Conservation (phyloP, 164 flowering plant species). For the Macadamia integrifolia region DNA sequence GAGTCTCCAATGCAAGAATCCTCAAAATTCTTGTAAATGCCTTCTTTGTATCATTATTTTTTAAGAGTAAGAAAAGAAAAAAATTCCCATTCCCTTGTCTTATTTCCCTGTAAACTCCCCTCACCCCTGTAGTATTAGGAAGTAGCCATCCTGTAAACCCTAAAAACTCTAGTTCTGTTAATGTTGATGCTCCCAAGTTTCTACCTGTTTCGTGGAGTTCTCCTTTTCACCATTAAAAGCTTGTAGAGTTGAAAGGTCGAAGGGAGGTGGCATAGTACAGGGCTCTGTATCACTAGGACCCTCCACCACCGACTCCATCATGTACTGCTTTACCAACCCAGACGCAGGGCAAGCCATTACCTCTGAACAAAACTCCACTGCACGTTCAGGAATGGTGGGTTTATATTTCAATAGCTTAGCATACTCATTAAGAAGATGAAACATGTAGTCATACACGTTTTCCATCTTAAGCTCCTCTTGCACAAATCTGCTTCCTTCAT, state of each 20-base stretch:
- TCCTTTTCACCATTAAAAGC: not conserved
- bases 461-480: not conserved
- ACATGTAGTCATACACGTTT: not conserved
- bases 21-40: too few species aligned
- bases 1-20: too few species aligned
- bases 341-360: not conserved
- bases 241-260: not conserved
- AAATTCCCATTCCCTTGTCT: too few species aligned
- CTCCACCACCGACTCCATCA: not conserved
- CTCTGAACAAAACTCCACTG: not conserved
- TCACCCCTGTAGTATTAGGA: too few species aligned
- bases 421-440: not conserved
- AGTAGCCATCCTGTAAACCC: too few species aligned
- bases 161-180: too few species aligned
- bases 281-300: not conserved
- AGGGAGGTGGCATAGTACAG: not conserved
- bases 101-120: too few species aligned
- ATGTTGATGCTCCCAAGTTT: not conserved
- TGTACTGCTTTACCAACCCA: not conserved
- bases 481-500: not conserved
- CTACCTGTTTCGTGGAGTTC: not conserved
- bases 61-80: too few species aligned
- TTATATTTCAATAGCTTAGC: not conserved
- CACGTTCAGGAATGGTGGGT: not conserved
- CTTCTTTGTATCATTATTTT: too few species aligned